Evolutionary conservation across 257 asterid species (phyloP), one percentile per base, ranked within the genome.

Genomic region (Asclepias syriaca): DNA sequence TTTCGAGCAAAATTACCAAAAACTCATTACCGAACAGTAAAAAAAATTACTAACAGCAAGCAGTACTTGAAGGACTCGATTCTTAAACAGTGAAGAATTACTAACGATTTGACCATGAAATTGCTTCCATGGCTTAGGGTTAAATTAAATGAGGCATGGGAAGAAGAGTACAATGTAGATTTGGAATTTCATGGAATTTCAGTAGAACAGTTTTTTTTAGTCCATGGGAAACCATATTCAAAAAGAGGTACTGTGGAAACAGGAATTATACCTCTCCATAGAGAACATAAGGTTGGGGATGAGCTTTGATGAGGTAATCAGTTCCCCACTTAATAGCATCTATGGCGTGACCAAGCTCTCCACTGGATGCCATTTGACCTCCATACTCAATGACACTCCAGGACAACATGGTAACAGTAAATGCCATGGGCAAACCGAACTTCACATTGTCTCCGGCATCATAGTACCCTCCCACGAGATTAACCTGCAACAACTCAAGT

Each of bases 371-470:
- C 95, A 94, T 82, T 82, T 94, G 99, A 4, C 40, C 75, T 13
- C 97, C 98, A 50, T 94, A 94, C 73, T 94, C 99, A 1, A 92
- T 81, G 9, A 92, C 79, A 82, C 99, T 92, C 99, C 99, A 92
- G 0, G 96, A 88, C 90, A 92, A 74, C 98, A 95, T 92, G 2
- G 99, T 95, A 0, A 95, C 43, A 53, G 99, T 95, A 84, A 89
- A 95, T 5, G 98, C 99, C 98, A 95, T 92, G 4, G 99, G 99
- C 10, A 95, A 80, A 4, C 99, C 99, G 68, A 95, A 92, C 72
- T 95, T 95, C 54, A 95, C 99, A 78, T 95, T 92, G 77, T 95
- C 99, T 61, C 99, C 99, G 39, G 99, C 99, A 74, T 95, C 99
- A 56, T 95, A 95, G 85, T 95, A 95, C 1, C 99, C 99, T 79